Base-by-base conservation (phyloP, 108 stramenopile genomes). In the Fragilaria radians region DNA sequence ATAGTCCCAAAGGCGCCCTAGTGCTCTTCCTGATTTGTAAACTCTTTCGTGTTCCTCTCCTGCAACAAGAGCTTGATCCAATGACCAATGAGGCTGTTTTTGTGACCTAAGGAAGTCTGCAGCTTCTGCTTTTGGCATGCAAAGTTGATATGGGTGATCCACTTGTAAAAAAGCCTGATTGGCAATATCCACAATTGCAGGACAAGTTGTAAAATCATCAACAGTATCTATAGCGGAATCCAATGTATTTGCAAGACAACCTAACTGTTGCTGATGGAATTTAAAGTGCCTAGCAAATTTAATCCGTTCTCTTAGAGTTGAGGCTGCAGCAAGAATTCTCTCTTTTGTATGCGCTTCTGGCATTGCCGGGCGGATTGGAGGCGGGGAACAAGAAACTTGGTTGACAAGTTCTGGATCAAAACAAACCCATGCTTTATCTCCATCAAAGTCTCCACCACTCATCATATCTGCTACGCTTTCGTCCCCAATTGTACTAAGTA, bases 371-470 rank as follows among this genome's bases (percentile, higher is more conserved):
- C 23, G 48, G 19, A 11, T 52, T 31, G 51, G 28, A 14, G 60
- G 26, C 2, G 48, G 29, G 48, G 29, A 27, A 28, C 18, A 19
- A 24, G 48, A n/a, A 3, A 65, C 36, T 21, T 57, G 54, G 7
- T 30, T 24, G 19, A 65, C 54, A 5, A 65, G 25, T 2, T 65
- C 55, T 5, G 2, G 42, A 34, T 57, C 32, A 50, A 50, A 65
- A 3, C 54, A 65, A 14, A 65, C 55, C 64, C 64, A 65, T 11
- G 64, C 55, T 17, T 46, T 24, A 14, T 65, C 72, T 1, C 72
- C 72, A 52, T 73, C 72, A 57, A 62, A 67, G 24, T 73, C 72
- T 19, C 72, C 72, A 24, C 72, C 72, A 51, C 52, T 62, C 66
- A 67, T 67, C 54, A 14, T 51, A 9, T 73, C 72, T 3, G 72